Conservation (phyloP, 116 monocot genomes). For the Zostera marina region DNA sequence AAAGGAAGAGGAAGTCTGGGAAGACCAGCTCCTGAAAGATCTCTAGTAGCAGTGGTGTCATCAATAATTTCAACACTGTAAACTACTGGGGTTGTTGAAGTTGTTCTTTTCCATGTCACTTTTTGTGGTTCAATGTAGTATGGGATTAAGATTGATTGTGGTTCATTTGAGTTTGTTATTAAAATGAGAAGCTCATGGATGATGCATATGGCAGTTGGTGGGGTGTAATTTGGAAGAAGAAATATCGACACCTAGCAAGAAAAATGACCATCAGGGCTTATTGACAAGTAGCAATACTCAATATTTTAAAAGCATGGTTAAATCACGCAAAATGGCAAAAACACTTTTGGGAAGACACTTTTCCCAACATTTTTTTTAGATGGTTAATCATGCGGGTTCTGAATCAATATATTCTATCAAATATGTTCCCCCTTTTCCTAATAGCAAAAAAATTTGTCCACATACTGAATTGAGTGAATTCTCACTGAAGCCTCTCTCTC, state of each 20-base stretch:
- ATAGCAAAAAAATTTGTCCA: too few relatives aligned
- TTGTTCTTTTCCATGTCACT: constrained; percentile 7
- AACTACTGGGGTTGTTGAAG: constrained; percentile 7
- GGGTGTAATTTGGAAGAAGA: constrained; percentile 35
- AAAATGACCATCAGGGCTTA: background rate
- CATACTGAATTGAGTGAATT: too few relatives aligned
- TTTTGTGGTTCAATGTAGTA: constrained; percentile 4
- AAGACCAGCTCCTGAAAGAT: constrained; percentile 8
- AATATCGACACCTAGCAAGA: constrained; percentile 38
- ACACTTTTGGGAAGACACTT: too few relatives aligned
- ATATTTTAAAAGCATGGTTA: background rate
- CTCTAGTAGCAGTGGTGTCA: constrained; percentile 14
- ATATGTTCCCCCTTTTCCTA: too few relatives aligned
- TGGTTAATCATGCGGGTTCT: too few relatives aligned
- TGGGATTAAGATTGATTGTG: constrained; percentile 24
- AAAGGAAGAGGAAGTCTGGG: constrained; percentile 22
- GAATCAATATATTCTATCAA: too few relatives aligned
- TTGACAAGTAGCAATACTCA: background rate
- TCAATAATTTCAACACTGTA: constrained; percentile 34
- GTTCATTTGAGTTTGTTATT: constrained; percentile 9
- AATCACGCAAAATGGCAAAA: too few relatives aligned
- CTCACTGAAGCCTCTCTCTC: too few relatives aligned
- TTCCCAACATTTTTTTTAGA: too few relatives aligned
- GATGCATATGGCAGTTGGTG: constrained; percentile 55
- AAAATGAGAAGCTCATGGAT: constrained; percentile 33